phyloP scores from a whole-genome alignment of 306 rosid species.

The Vigna radiata region DNA sequence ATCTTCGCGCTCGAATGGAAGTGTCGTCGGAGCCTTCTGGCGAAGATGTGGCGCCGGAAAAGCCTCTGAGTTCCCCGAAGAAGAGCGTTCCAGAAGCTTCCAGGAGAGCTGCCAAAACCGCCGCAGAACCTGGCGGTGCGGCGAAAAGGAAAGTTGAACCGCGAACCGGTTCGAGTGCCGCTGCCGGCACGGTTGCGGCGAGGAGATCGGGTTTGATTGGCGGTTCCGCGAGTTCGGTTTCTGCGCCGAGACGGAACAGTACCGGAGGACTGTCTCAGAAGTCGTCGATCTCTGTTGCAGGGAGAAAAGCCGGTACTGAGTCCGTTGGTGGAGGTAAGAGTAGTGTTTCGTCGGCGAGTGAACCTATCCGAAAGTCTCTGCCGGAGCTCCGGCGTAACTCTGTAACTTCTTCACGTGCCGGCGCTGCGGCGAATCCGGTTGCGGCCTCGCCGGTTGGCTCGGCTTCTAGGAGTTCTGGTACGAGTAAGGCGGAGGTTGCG shows the following conservation, averaged over 20 bases:
- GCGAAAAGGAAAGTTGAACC: slow-evolving; percentile 60
- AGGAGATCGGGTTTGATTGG: slow-evolving; percentile 58
- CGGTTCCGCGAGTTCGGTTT: slow-evolving; percentile 52
- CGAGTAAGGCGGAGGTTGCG: slow-evolving; percentile 47
- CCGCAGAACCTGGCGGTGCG: slow-evolving; percentile 41
- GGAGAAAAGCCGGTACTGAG: slow-evolving; percentile 43
- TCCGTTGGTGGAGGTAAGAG: slow-evolving; percentile 47
- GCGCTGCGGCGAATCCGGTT: slow-evolving; percentile 54
- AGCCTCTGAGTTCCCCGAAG: slow-evolving; percentile 42
- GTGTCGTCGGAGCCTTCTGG: slow-evolving; percentile 52
- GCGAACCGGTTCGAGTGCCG: slow-evolving; percentile 39
- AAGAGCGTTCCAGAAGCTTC: slow-evolving; percentile 44
- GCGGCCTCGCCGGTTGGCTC: slow-evolving; percentile 49
- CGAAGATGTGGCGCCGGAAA: slow-evolving; percentile 52
- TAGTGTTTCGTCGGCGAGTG: slow-evolving; percentile 40
- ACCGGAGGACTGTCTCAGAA: slow-evolving; percentile 77
- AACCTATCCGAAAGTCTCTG: slow-evolving; percentile 66
- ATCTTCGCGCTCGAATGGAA: slow-evolving; percentile 61
- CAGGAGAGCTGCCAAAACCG: slow-evolving; percentile 49
- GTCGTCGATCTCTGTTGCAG: slow-evolving; percentile 52
- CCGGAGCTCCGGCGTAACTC: slow-evolving; percentile 81
- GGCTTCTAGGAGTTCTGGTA: slow-evolving; percentile 55
- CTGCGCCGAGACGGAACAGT: slow-evolving; percentile 68
- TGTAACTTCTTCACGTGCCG: slow-evolving; percentile 48
- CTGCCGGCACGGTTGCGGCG: slow-evolving; percentile 43